Conservation (phyloP, 257 asterid genomes). For the Jasminum sambac region DNA sequence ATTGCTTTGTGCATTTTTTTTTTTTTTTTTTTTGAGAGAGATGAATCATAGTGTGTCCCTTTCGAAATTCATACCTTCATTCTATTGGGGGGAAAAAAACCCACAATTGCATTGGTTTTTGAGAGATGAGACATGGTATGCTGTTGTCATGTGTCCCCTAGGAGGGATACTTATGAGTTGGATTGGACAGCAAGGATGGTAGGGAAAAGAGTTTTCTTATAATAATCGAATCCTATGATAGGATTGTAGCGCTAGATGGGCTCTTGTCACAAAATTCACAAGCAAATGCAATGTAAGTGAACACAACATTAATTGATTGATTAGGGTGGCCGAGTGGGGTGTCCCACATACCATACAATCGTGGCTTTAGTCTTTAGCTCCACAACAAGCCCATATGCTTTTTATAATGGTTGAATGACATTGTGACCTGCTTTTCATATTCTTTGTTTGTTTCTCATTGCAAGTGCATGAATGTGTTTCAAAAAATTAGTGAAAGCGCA, state of each 20-base stretch:
- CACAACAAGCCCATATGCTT: slow-evolving; percentile 42
- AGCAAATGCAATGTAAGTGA: slow-evolving; percentile 17
- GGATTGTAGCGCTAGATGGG: slow-evolving; percentile 38
- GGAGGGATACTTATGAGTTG: slow-evolving; percentile 55
- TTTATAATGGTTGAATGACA: slow-evolving; percentile 28
- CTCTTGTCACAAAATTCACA: slow-evolving; percentile 43
- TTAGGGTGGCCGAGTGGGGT: slow-evolving; percentile 29
- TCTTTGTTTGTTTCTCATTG: not conserved
- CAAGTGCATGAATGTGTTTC: not conserved
- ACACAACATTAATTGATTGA: slow-evolving; percentile 9
- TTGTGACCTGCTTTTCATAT: not conserved
- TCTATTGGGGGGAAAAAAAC: too few species aligned
- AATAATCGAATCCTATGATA: slow-evolving; percentile 21
- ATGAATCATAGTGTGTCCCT: too few species aligned
- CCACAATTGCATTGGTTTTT: too few species aligned
- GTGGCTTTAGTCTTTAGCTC: slow-evolving; percentile 29
- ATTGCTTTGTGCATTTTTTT: too few species aligned
- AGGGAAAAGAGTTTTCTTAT: slow-evolving; percentile 34
- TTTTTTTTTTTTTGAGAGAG: too few species aligned
- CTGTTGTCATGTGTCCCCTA: slow-evolving; percentile 52
- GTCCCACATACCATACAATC: slow-evolving; percentile 45
- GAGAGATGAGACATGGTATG: slow-evolving; percentile 17
- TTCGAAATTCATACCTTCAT: too few species aligned
- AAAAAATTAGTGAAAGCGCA: too few species aligned
- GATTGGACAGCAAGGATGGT: slow-evolving; percentile 56